Evolutionary conservation across 2,329 filamentous ascomycete genomes (phyloP), one percentile per base, ranked within the genome.

Genomic region (Parafenestella ontariensis): DNA sequence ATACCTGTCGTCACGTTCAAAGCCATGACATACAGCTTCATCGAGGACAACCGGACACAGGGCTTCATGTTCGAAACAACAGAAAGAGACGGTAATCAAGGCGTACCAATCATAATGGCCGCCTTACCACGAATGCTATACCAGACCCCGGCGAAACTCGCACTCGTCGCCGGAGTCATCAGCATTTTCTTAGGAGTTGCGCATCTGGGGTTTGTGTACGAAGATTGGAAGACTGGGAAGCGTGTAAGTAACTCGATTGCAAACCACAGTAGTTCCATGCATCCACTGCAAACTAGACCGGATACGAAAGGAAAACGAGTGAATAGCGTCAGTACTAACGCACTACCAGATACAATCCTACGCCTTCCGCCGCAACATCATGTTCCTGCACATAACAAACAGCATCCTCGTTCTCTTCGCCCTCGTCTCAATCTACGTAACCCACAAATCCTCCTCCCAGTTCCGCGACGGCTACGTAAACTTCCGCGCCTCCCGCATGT

Each of bases 331-430:
- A 18, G 13, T 5, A 18, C 41, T 43, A 33, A 54, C 46, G n/a
- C 26, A 37, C 13, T n/a, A 33, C 10, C 18, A 72, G 71, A 71
- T 67, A 2, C 71, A 72, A 58, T 56, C 61, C 8, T 69, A 69
- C 46, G 55, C 65, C 11, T 74, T 75, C 54, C 71, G 69, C 41
- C 71, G 70, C 46, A 74, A 74, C 52, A 57, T 62, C 41, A 69
- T 74, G 68, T 62, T 72, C 46, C 45, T 74, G 5, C 69, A 74
- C 52, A 61, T 71, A 53, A 54, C 56, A 23, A 73, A 74, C 52
- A 49, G 49, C 23, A 59, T 73, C 46, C 24, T 74, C 33, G 58
- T 74, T 29, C 62, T 75, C 33, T 66, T 71, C 46, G 61, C 65
- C 18, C 59, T 75, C 8, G 66, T 74, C 18, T 67, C 67, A 36